Percentiles rank a stretch among this genome's conserved stretches.
phyloP scores from a whole-genome alignment of 192 early-diverging fungal species.

The Coemansia sp. region DNA sequence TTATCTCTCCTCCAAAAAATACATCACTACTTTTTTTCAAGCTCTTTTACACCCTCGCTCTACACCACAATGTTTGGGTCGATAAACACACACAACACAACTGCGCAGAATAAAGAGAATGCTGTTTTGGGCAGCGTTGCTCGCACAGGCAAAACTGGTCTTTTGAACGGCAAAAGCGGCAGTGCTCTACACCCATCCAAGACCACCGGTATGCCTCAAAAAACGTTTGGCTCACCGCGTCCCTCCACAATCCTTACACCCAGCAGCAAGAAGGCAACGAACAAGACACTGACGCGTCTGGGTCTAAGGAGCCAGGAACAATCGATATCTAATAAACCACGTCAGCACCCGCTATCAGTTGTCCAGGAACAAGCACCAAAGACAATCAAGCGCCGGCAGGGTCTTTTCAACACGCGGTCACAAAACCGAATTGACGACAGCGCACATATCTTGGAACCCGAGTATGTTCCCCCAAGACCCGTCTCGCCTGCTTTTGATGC shows the following conservation, averaged over 20 bases:
- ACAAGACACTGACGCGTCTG: conserved; percentile 12
- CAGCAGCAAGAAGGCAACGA: conserved; percentile 14
- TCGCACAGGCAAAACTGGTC: conserved; percentile 26
- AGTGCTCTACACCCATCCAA: conserved; percentile 5
- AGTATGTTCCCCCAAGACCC: conserved; percentile 31
- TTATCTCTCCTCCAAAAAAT: background rate
- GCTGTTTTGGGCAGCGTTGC: conserved; percentile 22
- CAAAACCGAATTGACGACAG: background rate
- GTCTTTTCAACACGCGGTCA: conserved; percentile 21
- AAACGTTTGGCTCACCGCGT: conserved; percentile 20
- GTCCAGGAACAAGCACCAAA: conserved; percentile 16
- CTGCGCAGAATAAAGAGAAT: conserved; percentile 44
- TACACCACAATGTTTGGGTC: conserved; percentile 32
- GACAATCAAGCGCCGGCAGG: conserved; percentile 27
- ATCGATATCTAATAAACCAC: background rate
- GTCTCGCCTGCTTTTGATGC: conserved; percentile 17
- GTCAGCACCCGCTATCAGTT: too few relatives aligned
- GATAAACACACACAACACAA: conserved; percentile 12
- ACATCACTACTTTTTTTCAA: background rate
- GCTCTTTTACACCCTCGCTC: background rate
- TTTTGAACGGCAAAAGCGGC: conserved; percentile 18
- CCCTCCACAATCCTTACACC: conserved; percentile 25
- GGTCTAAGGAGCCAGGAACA: conserved; percentile 19
- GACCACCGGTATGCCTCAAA: background rate
- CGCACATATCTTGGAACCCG: conserved; percentile 27